Evolutionary conservation across 495 filamentous ascomycete species (phyloP).

Genomic region (Pseudoneurospora amorphoporcata): DNA sequence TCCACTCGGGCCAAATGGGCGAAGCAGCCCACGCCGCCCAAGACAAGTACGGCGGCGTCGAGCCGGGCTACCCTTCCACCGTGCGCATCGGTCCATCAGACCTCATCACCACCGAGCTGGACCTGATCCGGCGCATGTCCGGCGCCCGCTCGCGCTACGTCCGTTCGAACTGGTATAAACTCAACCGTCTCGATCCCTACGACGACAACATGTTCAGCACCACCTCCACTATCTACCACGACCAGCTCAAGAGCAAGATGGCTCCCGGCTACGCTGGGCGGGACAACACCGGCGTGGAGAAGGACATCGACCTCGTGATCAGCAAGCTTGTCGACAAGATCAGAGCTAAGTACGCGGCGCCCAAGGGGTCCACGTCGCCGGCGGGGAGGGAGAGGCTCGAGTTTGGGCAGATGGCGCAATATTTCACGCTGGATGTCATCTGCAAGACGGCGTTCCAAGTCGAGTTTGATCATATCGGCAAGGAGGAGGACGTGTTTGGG

Average conservation of each 20-base stretch:
- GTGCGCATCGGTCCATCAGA: slow-evolving; percentile 44
- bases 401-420: slow-evolving; percentile 32
- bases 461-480: slow-evolving; percentile 35
- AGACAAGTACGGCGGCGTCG: slow-evolving; percentile 11
- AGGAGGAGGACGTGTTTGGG: slow-evolving; percentile 39
- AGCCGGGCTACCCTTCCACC: slow-evolving; percentile 30
- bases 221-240: slow-evolving; percentile 29
- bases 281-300: slow-evolving; percentile 37
- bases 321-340: slow-evolving; percentile 28
- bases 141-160: slow-evolving; percentile 22
- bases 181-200: slow-evolving; percentile 23
- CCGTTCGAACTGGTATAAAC: slow-evolving; percentile 24
- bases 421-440: slow-evolving; percentile 43
- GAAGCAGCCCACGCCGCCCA: slow-evolving; percentile 11
- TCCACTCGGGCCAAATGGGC: slow-evolving; percentile 6
- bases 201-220: slow-evolving; percentile 30
- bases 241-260: slow-evolving; percentile 27
- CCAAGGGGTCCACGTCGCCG: slow-evolving; percentile 15
- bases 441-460: slow-evolving; percentile 41
- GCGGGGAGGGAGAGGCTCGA: slow-evolving; percentile 24
- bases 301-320: slow-evolving; percentile 34
- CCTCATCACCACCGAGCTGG: slow-evolving; percentile 30
- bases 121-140: slow-evolving; percentile 24
- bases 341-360: slow-evolving; percentile 16
- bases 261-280: slow-evolving; percentile 38